Evolutionary conservation across 441 rosid genomes (phyloP).

Genomic region (Caryocar brasiliense): DNA sequence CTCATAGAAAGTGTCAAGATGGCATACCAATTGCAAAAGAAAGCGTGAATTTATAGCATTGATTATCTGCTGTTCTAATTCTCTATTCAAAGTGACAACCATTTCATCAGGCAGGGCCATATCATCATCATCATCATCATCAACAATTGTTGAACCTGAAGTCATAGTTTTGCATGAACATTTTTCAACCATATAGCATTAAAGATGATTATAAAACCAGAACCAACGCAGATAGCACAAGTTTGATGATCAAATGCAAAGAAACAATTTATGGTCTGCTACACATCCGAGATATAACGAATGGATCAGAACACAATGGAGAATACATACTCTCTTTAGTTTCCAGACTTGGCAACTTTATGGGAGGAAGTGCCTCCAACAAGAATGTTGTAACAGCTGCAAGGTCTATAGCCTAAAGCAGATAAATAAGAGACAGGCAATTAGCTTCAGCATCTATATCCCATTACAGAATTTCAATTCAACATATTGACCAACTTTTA

Average conservation of each 20-base stretch:
- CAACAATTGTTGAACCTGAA: conserved; percentile 53
- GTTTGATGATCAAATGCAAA: neutral
- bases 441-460: conserved; percentile 17
- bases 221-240: neutral
- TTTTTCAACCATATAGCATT: conserved; percentile 15
- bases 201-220: neutral
- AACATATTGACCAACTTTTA: neutral
- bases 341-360: conserved; percentile 41
- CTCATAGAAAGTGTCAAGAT: conserved; percentile 12
- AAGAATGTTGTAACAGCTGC: conserved; percentile 71
- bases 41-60: conserved; percentile 75
- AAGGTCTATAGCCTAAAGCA: conserved; percentile 65
- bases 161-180: conserved; percentile 8
- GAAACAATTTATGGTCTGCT: no score
- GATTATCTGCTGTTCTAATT: conserved; percentile 62
- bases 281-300: conserved; percentile 1
- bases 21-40: conserved; percentile 82
- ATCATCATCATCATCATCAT: conserved; percentile 82
- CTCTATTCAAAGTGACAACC: conserved; percentile 41
- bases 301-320: neutral
- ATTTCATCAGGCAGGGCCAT: conserved; percentile 41
- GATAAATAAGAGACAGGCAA: conserved; percentile 8
- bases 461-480: neutral
- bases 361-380: conserved; percentile 70
- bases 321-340: conserved; percentile 49